Evolutionary conservation across 2,329 filamentous ascomycete species (phyloP), one percentile per base, ranked within the genome.

Genomic region (Penicillium sp.): DNA sequence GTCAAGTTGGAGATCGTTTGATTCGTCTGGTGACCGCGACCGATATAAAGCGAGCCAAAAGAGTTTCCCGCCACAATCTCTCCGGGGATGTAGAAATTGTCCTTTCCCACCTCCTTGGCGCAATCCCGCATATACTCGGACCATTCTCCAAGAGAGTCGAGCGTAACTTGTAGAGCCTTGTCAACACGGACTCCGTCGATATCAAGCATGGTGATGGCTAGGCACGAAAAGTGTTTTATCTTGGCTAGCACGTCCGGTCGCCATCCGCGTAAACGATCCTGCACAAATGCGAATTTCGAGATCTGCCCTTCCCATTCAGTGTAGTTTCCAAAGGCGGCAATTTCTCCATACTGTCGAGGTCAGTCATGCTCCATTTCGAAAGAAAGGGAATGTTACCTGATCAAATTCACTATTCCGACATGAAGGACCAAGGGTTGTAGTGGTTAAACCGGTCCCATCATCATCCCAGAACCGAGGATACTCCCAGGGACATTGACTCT

Each of bases 241-340:
- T 38, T 81, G 76, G 23, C 81, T 84, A 88, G 74, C 0, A 87
- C 85, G 5, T 80, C 78, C 1, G 83, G 81, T 21, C 80, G 64
- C 86, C 86, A 89, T 65, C 87, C 85, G 57, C 86, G 81, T 3
- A 89, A 77, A 68, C 86, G 85, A 72, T 89, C 86, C 70, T 89
- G 86, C 3, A 88, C 86, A 49, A 82, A 85, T 48, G 85, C 84
- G 70, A 88, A 89, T 63, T 88, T 88, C 48, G 84, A 81, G 41
- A 88, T 76, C 68, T 88, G 82, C 67, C 84, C 83, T 66, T 86
- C 74, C 82, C 83, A 88, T 67, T 87, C 84, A 0, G 84, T 81
- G 60, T 82, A 86, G 13, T 84, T 81, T 63, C 85, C 86, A 63
- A 87, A 87, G 47, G 84, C 84, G 65, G 84, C 83, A 38, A 82